Percentiles rank a stretch among this genome's conserved stretches.
Conservation (phyloP, 192 early-diverging fungal genomes). For the Chytriomyces confervae region DNA sequence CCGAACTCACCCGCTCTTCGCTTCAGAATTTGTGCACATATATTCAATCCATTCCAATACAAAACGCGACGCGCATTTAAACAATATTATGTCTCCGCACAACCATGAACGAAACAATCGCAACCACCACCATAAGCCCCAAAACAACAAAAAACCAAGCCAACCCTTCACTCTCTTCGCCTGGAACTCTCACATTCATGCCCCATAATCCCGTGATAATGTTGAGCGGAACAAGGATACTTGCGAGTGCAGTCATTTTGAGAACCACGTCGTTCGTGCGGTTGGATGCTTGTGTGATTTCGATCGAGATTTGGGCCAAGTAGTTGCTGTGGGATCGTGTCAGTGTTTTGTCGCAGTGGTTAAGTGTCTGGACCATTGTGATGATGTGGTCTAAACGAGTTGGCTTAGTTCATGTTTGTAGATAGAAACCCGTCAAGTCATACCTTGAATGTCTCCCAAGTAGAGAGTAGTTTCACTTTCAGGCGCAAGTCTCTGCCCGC, state of each 20-base stretch:
- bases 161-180: constrained; percentile 47
- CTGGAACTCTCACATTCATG: constrained; percentile 59
- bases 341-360: constrained; percentile 77
- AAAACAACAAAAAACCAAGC: constrained; percentile 57
- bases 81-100: constrained; percentile 29
- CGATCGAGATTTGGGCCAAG: constrained; percentile 79
- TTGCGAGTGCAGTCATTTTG: constrained; percentile 85
- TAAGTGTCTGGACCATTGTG: constrained; percentile 69
- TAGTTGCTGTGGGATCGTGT: constrained; percentile 80
- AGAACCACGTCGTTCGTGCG: constrained; percentile 87
- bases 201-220: constrained; percentile 72
- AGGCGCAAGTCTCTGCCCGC: constrained; percentile 46
- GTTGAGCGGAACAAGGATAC: constrained; percentile 89
- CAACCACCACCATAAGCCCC: constrained; percentile 36
- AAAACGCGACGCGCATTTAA: not conserved
- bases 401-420: constrained; percentile 33
- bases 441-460: constrained; percentile 65
- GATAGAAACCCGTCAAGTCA: not conserved
- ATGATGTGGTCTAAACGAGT: constrained; percentile 67
- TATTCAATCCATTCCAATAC: no score
- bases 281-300: constrained; percentile 71
- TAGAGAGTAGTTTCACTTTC: constrained; percentile 60
- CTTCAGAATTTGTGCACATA: no score
- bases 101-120: constrained; percentile 21
- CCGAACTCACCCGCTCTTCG: no score